These are phyloP conservation scores for Grigorovia jiainica DNA, from an alignment of 805 yeast genomes.

Conservation along the genomic window DNA sequence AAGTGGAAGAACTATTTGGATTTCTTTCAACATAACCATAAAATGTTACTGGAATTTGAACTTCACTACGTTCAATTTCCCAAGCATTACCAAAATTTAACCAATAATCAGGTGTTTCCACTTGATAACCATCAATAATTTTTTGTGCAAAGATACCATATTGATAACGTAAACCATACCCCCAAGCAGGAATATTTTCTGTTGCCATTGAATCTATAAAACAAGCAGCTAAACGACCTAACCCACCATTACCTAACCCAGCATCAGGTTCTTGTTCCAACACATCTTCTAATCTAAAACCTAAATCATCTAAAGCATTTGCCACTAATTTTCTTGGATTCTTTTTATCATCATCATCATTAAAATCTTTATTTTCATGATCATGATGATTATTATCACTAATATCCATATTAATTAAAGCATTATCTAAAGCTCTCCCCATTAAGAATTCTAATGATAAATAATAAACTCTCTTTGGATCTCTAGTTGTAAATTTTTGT, in stretches of 20 bases:
- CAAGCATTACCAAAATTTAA: conserved; percentile 81
- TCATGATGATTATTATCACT: conserved; percentile 7
- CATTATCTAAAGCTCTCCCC: conserved; percentile 95
- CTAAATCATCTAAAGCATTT: conserved; percentile 57
- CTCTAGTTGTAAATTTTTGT: conserved; percentile 75
- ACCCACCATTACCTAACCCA: conserved; percentile 90
- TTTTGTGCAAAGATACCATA: conserved; percentile 89
- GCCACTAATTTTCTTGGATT: conserved; percentile 43
- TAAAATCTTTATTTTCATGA: conserved; percentile 4
- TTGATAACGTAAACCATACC: conserved; percentile 87
- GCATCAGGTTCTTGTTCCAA: conserved; percentile 87
- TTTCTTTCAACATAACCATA: conserved; percentile 67
- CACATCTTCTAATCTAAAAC: conserved; percentile 81
- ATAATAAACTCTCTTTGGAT: conserved; percentile 80
- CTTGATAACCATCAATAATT: conserved; percentile 86
- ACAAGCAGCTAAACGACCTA: conserved; percentile 92
- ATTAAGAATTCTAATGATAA: conserved; percentile 79
- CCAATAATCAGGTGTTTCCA: conserved; percentile 94
- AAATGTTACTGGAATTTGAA: conserved; percentile 82
- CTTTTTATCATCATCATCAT: conserved; percentile 6
- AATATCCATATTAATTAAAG: conserved; percentile 69
- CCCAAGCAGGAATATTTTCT: conserved; percentile 90
- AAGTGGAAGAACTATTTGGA: conserved; percentile 41
- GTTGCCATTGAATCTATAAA: conserved; percentile 83
- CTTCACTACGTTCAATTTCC: conserved; percentile 83